Evolutionary conservation across 805 yeast genomes (phyloP).

Genomic region (Starmerella kuoi): DNA sequence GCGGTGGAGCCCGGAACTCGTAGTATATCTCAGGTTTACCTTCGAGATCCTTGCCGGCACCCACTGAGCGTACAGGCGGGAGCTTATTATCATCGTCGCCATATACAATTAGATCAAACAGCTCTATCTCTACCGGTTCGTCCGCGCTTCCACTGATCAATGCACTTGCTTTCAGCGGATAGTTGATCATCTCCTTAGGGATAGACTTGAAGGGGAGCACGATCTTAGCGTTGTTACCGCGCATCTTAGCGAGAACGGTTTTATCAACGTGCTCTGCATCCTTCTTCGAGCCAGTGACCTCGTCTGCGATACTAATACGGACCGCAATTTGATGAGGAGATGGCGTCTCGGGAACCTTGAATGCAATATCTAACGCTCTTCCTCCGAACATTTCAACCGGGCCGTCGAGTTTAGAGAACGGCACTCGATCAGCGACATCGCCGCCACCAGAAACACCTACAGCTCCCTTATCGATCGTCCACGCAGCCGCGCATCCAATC

Average conservation of each 20-base stretch:
- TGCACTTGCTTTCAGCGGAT: constrained; percentile 21
- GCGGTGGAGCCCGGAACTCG: constrained; percentile 43
- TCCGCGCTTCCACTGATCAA: constrained; percentile 26
- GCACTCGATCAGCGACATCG: constrained; percentile 16
- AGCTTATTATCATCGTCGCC: constrained; percentile 17
- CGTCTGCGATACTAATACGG: constrained; percentile 10
- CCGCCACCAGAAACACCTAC: constrained; percentile 21
- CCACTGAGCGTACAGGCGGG: constrained; percentile 7
- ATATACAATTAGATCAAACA: constrained; percentile 16
- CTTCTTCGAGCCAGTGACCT: not conserved
- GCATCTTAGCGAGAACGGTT: constrained; percentile 23
- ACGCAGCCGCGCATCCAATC: constrained; percentile 17
- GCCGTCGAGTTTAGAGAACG: constrained; percentile 8
- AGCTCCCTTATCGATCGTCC: constrained; percentile 21
- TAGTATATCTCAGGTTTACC: constrained; percentile 52
- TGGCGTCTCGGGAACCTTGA: constrained; percentile 17
- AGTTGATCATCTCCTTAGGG: constrained; percentile 26
- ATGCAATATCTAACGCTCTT: constrained; percentile 19
- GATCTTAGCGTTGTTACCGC: constrained; percentile 27
- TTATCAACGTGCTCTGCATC: constrained; percentile 8
- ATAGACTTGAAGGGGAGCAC: constrained; percentile 25
- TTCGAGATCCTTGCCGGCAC: constrained; percentile 25
- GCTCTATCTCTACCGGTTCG: constrained; percentile 13
- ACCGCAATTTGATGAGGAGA: constrained; percentile 19
- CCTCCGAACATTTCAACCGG: constrained; percentile 16